Base-by-base conservation (phyloP, 495 filamentous ascomycete genomes). In the Penicillium argentinense region DNA sequence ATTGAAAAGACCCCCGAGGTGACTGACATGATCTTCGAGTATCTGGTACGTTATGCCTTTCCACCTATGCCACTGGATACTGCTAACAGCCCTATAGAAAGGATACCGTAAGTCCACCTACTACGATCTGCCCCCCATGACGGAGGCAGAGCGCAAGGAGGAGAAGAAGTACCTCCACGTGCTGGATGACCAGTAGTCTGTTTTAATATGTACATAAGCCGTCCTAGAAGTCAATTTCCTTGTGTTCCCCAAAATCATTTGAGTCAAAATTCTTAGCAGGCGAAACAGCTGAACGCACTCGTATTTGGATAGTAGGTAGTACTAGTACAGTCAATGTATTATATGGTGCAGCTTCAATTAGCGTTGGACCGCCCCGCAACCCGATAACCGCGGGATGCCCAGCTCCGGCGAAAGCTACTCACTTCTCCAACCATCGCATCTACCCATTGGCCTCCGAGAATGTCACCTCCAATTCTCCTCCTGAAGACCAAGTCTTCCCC, bases 101-200 rank as follows among this genome's bases (percentile, higher is more conserved):
- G 82, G 80, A 63, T 95, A 88, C 74, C 85, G 91, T 60, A 88
- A 84, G 62, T 74, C 83, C 12, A 74, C 82, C 42, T 91, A 82
- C 78, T 97, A 91, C 72, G 91, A 97, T 63, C 76, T 97, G 53
- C 95, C 93, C 14, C 92, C 95, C 25, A 82, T 88, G 58, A 96
- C 92, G 13, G 91, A 96, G 79, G 86, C 84, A 62, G 93, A 99
- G 79, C 91, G 82, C 76, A 79, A 78, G 59, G 92, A 97, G 67
- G 92, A 99, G 71, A 92, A 80, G 80, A 91, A 96, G 78, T 99
- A 92, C 67, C 63, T 97, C 64, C 95, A 97, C 62, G 88, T 97
- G 59, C 76, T 92, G 55, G 89, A 96, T 59, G 86, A 93, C 66
- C 82, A 93, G 73, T 91, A 83, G 68, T 58, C 49, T 63, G 54